Percentiles rank a stretch among this genome's conserved stretches.
Evolutionary conservation across 441 rosid species (phyloP).

Genomic region (Syzygium malaccense): DNA sequence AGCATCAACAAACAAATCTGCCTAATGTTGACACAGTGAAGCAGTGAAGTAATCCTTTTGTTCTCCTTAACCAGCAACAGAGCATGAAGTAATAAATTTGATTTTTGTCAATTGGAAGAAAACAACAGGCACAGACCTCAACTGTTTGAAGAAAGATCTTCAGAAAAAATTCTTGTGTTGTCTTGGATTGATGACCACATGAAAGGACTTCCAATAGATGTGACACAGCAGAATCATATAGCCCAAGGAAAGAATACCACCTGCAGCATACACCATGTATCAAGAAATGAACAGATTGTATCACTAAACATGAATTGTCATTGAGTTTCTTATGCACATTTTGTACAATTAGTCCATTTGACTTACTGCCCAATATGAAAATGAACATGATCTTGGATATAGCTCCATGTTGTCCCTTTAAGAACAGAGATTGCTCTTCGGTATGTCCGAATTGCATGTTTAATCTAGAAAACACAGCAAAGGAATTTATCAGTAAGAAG

Average conservation of each 20-base stretch:
- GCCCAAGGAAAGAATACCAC: conserved; percentile 94
- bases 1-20: not conserved
- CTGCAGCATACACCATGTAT: conserved; percentile 27
- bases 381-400: conserved; percentile 93
- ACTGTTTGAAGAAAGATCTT: conserved; percentile 80
- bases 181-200: conserved; percentile 82
- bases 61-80: not conserved
- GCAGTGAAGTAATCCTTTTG: not conserved
- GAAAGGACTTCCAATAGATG: conserved; percentile 85
- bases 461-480: conserved; percentile 46
- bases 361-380: conserved; percentile 98
- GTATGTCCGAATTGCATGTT: conserved; percentile 94
- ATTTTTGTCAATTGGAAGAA: conserved; percentile 11
- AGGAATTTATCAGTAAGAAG: not conserved
- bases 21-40: not conserved
- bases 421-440: conserved; percentile 87
- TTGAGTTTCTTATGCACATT: conserved; percentile 6
- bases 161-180: conserved; percentile 85
- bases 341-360: conserved; percentile 10
- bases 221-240: conserved; percentile 79
- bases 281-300: conserved; percentile 7
- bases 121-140: conserved; percentile 38
- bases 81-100: not conserved
- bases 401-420: conserved; percentile 81
- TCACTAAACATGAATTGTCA: not conserved